Base-by-base conservation (phyloP, 495 filamentous ascomycete genomes). In the Lasiosphaeriaceae sp. region DNA sequence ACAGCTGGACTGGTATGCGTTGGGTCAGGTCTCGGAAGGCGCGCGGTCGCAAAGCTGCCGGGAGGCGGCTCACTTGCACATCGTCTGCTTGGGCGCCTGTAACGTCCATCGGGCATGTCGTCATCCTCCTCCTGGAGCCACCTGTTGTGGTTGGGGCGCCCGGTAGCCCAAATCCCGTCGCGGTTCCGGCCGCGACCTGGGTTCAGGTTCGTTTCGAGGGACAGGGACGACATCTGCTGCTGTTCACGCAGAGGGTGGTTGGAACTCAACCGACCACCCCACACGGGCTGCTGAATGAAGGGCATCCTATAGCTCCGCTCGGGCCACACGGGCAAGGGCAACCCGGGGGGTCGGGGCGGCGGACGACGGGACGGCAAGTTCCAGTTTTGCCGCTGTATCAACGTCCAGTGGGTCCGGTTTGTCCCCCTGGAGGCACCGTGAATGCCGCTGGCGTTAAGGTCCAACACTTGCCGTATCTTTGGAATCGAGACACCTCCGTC, bases 41-140 rank as follows among this genome's bases (percentile, higher is more conserved):
- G 23, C 2, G 57, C 62, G 9, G 56, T 54, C 2, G 29, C 20
- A 54, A 66, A 71, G 23, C 48, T 44, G 29, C 57, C 60, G 3
- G 22, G 53, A 9, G 63, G 55, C 29, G 70, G 70, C 31, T 63
- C 55, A 37, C 70, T 73, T 16, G 34, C 31, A 12, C 60, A 61
- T 50, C 62, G 34, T 23, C 23, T 55, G 20, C 57, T 57, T 21
- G 20, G 58, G 2, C 60, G 56, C 1, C 58, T 50, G 21, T 49
- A 35, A 24, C 52, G 29, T 4, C 20, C 41, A n/a, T 44, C 20
- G 21, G 11, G 49, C 16, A 11, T n/a, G n/a, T n/a, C n/a, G n/a
- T n/a, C n/a, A n/a, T n/a, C n/a, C n/a, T n/a, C n/a, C n/a, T n/a
- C n/a, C n/a, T n/a, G n/a, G 11, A 19, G 26, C 39, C 44, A 9